Percentiles rank a stretch among this genome's conserved stretches.
These are phyloP conservation scores for Termitomyces heimii DNA, from an alignment of 768 basidiomycete species.

Conservation along the genomic window DNA sequence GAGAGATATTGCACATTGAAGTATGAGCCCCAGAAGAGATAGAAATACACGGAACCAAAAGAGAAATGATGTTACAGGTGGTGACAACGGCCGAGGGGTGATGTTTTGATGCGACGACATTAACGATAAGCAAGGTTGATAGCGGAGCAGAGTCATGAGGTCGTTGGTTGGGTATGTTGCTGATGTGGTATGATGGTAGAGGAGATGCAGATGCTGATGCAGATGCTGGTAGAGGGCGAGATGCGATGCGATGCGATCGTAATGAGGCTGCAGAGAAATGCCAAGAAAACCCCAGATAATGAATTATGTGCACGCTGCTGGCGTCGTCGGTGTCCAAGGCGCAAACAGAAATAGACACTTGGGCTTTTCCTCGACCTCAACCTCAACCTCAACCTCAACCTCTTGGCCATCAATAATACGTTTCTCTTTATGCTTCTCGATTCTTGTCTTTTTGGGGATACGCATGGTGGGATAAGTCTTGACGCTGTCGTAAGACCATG, in stretches of 20 bases:
- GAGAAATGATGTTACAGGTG: constrained; percentile 1
- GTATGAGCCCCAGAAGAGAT: not conserved
- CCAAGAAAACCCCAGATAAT: not conserved
- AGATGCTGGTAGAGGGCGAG: constrained; percentile 1
- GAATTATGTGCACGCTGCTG: constrained; percentile 4
- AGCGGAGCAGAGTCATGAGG: constrained; percentile 5
- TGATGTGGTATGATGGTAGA: constrained; percentile 10
- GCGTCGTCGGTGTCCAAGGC: constrained; percentile 14
- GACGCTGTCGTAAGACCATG: constrained; percentile 75
- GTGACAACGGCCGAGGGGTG: constrained; percentile 6
- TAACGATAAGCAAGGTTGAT: constrained; percentile 9
- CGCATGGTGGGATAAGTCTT: constrained; percentile 63
- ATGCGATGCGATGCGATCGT: constrained; percentile 12
- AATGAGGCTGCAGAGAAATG: constrained; percentile 2
- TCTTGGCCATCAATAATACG: constrained; percentile 37
- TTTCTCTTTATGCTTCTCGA: constrained; percentile 48
- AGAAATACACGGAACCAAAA: constrained; percentile 7
- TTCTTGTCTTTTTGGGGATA: constrained; percentile 40
- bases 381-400: constrained; percentile 40
- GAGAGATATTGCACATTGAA: not conserved
- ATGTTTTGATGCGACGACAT: constrained; percentile 5
- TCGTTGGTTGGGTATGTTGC: constrained; percentile 8
- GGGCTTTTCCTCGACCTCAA: constrained; percentile 47
- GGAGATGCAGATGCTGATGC: not conserved
- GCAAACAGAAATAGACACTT: constrained; percentile 72